Evolutionary conservation across 2,329 filamentous ascomycete species (phyloP).

Genomic region (Lasiodiplodia gonubiensis): DNA sequence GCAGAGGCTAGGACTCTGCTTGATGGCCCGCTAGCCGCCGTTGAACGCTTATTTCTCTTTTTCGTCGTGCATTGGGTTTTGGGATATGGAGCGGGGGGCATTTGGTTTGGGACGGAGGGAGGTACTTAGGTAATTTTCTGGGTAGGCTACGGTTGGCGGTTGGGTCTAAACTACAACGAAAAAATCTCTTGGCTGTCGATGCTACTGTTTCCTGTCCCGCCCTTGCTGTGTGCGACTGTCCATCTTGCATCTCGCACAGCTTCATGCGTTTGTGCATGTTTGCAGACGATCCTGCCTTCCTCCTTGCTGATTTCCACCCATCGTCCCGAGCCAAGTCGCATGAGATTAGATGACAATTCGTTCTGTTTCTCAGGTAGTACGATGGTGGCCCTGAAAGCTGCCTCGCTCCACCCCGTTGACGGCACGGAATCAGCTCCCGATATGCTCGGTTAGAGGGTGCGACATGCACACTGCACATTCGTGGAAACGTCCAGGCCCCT

Average conservation of each 20-base stretch:
- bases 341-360: too few species aligned
- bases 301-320: background rate
- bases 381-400: background rate
- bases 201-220: background rate
- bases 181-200: background rate
- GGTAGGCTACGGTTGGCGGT: constrained; percentile 1
- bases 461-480: background rate
- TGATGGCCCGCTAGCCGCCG: constrained; percentile 5
- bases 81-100: background rate
- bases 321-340: background rate
- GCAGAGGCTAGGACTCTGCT: background rate
- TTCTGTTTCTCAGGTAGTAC: background rate
- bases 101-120: background rate
- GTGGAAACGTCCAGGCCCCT: background rate
- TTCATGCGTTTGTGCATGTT: constrained; percentile 10
- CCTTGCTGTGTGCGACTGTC: background rate
- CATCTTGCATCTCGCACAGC: background rate
- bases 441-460: background rate
- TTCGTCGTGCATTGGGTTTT: constrained; percentile 12
- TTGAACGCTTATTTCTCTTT: background rate
- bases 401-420: background rate
- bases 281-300: background rate
- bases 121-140: background rate
- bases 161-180: constrained; percentile 7
- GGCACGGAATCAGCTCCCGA: background rate